phyloP scores from a whole-genome alignment of 306 rosid genomes.

The Chamaecrista fasciculata region DNA sequence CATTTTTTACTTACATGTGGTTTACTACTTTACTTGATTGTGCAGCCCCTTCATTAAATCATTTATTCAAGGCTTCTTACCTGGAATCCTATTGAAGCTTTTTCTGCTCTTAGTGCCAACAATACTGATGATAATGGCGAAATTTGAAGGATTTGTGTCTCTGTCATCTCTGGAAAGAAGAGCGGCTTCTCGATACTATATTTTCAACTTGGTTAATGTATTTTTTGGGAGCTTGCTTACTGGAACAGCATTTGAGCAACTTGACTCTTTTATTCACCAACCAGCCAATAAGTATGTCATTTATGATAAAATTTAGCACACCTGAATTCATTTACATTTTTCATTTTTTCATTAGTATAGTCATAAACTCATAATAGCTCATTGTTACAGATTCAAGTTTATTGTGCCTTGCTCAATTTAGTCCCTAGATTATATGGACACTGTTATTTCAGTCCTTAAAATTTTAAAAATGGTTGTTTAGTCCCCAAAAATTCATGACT shows the following conservation, averaged over 20 bases:
- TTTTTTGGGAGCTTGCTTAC: slow-evolving; percentile 84
- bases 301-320: slow-evolving; percentile 3
- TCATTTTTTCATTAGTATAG: slow-evolving; percentile 4
- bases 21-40: slow-evolving; percentile 11
- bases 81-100: slow-evolving; percentile 87
- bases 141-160: slow-evolving; percentile 81
- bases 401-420: slow-evolving; percentile 4
- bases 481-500: too few relatives aligned
- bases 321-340: not conserved
- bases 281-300: slow-evolving; percentile 65
- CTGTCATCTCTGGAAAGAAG: slow-evolving; percentile 81
- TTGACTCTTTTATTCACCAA: slow-evolving; percentile 57
- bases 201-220: slow-evolving; percentile 78
- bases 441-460: too few relatives aligned
- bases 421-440: too few relatives aligned
- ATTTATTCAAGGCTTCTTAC: slow-evolving; percentile 79
- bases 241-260: slow-evolving; percentile 90
- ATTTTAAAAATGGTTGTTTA: too few relatives aligned
- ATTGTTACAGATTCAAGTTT: slow-evolving; percentile 10
- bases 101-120: slow-evolving; percentile 90
- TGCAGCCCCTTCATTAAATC: slow-evolving; percentile 72
- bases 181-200: slow-evolving; percentile 83
- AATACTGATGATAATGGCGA: slow-evolving; percentile 96
- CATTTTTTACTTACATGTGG: slow-evolving; percentile 21
- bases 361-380: not conserved